These are phyloP conservation scores for Leptomonas seymouri DNA, from an alignment of 208 protist species.

Conservation along the genomic window DNA sequence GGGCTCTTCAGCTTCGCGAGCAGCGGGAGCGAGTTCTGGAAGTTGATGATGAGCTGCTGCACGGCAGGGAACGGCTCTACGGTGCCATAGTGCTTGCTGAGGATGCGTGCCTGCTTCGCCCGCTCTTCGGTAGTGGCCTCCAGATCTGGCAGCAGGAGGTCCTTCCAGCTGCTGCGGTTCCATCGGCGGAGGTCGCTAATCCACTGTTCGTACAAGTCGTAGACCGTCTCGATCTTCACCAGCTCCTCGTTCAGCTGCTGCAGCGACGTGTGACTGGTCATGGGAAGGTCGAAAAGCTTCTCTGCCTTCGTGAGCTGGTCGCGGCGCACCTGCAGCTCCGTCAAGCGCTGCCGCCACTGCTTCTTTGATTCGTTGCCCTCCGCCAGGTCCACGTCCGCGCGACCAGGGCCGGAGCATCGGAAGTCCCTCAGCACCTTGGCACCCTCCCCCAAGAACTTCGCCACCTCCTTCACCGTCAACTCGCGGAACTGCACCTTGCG, in stretches of 20 bases:
- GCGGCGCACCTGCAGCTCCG: conserved; percentile 69
- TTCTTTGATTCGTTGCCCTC: conserved; percentile 91
- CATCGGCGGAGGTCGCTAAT: conserved; percentile 91
- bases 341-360: conserved; percentile 84
- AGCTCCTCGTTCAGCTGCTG: conserved; percentile 93
- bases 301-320: conserved; percentile 95
- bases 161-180: conserved; percentile 97
- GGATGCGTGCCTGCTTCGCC: conserved; percentile 77
- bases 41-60: conserved; percentile 94
- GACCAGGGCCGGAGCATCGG: conserved; percentile 80
- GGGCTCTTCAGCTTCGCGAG: conserved; percentile 97
- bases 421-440: conserved; percentile 75
- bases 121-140: conserved; percentile 94
- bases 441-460: conserved; percentile 68
- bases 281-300: conserved; percentile 97
- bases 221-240: conserved; percentile 90
- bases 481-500: conserved; percentile 96
- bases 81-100: conserved; percentile 87
- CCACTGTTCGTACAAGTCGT: conserved; percentile 95
- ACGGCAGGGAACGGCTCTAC: conserved; percentile 90
- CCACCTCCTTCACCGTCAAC: conserved; percentile 92
- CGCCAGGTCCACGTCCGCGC: conserved; percentile 86
- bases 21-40: conserved; percentile 96
- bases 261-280: conserved; percentile 94
- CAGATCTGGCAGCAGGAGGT: conserved; percentile 96